phyloP scores from a whole-genome alignment of 2,329 filamentous ascomycete species.

The Fusarium haematococcum region DNA sequence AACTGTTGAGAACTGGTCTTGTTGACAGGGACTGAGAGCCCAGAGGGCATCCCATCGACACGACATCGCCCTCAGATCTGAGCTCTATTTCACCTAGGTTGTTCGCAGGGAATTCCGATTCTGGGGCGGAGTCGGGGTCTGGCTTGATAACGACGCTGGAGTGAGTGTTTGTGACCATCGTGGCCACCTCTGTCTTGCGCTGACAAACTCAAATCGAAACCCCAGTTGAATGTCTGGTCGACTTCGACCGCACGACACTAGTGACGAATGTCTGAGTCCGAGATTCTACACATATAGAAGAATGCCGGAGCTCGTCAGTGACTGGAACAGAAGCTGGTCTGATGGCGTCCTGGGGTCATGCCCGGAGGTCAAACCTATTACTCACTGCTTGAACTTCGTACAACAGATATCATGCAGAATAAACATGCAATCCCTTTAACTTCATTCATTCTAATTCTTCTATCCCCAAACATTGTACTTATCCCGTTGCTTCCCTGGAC shows the following conservation, averaged over 20 bases:
- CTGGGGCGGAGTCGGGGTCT: neutral
- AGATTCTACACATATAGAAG: neutral
- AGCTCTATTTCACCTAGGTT: neutral
- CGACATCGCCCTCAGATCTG: neutral
- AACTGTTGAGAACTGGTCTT: neutral
- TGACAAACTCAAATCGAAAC: no score
- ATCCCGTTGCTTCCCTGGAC: neutral
- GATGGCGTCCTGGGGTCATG: neutral
- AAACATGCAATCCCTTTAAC: neutral
- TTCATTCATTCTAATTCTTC: neutral
- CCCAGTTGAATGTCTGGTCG: no score
- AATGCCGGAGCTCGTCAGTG: neutral
- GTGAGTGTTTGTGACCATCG: neutral
- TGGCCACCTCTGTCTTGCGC: neutral
- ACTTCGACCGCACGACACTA: neutral
- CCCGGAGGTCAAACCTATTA: neutral
- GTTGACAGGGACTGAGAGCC: neutral
- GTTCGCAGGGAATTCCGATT: neutral
- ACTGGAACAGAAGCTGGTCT: neutral
- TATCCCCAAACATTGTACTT: neutral
- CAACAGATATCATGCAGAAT: neutral
- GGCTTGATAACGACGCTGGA: neutral
- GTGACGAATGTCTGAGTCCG: neutral
- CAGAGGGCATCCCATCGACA: neutral
- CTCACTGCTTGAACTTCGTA: neutral